A percentile compares a stretch with the other conserved stretches of the same genome.
These are phyloP conservation scores for Lasiodiplodia theobromae DNA, from an alignment of 2,329 filamentous ascomycete species.

Conservation along the genomic window DNA sequence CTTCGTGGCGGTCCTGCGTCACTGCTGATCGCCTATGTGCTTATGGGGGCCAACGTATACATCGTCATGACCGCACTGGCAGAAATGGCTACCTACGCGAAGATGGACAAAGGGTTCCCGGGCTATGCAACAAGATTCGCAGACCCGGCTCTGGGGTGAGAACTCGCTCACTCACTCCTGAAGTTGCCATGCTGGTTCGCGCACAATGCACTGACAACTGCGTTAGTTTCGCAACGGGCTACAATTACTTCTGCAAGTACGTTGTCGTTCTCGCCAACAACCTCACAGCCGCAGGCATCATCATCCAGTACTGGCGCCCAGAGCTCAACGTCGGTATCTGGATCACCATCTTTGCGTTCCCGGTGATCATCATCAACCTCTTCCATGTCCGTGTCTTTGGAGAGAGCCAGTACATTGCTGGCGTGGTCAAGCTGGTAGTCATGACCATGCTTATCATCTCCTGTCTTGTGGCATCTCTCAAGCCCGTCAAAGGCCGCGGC, in stretches of 20 bases:
- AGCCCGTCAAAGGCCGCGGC: conserved; percentile 73
- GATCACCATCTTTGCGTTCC: conserved; percentile 74
- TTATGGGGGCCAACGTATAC: conserved; percentile 74
- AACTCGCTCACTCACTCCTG: not conserved
- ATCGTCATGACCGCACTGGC: conserved; percentile 71
- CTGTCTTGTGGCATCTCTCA: conserved; percentile 60
- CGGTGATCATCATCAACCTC: conserved; percentile 74
- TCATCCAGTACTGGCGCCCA: conserved; percentile 77
- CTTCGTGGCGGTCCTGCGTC: conserved; percentile 51
- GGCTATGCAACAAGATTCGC: conserved; percentile 78
- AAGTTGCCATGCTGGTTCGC: not conserved
- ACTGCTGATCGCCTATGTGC: conserved; percentile 54
- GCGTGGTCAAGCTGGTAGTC: conserved; percentile 73
- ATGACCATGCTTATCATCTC: conserved; percentile 72
- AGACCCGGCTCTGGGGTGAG: conserved; percentile 68
- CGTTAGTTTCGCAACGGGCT: conserved; percentile 73
- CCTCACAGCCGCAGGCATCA: conserved; percentile 73
- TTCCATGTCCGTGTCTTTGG: conserved; percentile 76
- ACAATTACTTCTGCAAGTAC: conserved; percentile 76
- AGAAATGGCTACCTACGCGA: conserved; percentile 80
- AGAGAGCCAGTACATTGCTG: conserved; percentile 81
- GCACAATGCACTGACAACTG: not conserved
- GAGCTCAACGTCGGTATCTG: conserved; percentile 72
- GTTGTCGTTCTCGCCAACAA: conserved; percentile 77
- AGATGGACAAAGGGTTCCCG: conserved; percentile 77